Evolutionary conservation across 2,329 filamentous ascomycete species (phyloP), one percentile per base, ranked within the genome.

Genomic region (Sporothrix globosa): DNA sequence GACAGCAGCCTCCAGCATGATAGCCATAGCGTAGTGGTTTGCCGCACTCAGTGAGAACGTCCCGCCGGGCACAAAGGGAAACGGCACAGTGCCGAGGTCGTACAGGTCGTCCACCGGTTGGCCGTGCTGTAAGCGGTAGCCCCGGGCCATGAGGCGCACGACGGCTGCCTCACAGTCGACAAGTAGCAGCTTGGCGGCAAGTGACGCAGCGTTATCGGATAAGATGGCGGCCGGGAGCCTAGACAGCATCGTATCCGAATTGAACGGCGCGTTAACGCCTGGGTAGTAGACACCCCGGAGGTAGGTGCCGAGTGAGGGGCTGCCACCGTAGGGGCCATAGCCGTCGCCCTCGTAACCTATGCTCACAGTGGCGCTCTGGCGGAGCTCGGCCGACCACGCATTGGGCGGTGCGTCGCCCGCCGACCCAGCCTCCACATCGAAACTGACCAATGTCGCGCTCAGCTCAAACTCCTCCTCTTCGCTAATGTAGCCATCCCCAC

Each of bases 401-500:
- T 85, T 86, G 1, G 83, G 79, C 1, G 83, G 83, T 2, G 82
- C 81, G 63, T 86, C 84, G 3, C 80, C 82, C 0, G 84, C 80
- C 61, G 88, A 86, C 3, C 82, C 84, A 0, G 86, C 84, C 73
- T 89, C 87, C 39, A 88, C 86, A 70, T 89, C 87, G 70, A 89
- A 88, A 73, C 85, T 88, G 67, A 89, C 88, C 5, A 88, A 78
- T 0, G 86, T 87, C 1, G 86, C 83, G 69, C 83, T 86, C 30
- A 88, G 79, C 63, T 83, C 81, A 63, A 87, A 86, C 17, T 75
- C 74, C 50, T 84, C 80, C 19, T 86, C 86, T 68, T 88, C 86
- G 61, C 88, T 87, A 14, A 82, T 86, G 13, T 80, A 83, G 71
- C 85, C 86, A 53, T 87, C 86, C 70, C 85, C 83, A 13, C 70